Conservation (phyloP, 352 stramenopile species). For the Phytophthora lateralis region DNA sequence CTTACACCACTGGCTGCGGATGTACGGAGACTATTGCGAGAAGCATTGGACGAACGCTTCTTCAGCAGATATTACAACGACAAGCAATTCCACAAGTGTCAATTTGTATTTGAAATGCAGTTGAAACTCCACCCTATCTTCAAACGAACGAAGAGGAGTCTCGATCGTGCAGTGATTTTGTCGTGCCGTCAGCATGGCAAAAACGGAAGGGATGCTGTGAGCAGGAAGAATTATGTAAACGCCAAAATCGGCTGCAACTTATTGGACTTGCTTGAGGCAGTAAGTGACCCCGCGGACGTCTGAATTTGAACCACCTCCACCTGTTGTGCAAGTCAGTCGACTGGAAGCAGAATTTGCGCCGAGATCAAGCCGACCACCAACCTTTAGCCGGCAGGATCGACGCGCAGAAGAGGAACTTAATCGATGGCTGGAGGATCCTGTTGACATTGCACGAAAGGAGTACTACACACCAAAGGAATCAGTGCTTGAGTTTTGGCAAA, state of each 20-base stretch:
- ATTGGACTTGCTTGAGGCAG: too few species aligned
- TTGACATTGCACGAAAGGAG: conserved; percentile 10
- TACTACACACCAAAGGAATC: conserved; percentile 10
- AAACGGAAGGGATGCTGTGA: conserved; percentile 5
- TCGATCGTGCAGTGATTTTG: conserved; percentile 8
- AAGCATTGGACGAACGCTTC: too few species aligned
- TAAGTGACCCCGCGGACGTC: too few species aligned
- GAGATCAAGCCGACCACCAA: background rate
- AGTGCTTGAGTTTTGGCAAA: conserved; percentile 21
- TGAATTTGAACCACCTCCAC: conserved; percentile 3
- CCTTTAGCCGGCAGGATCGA: background rate
- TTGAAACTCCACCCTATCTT: conserved; percentile 17
- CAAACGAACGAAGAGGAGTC: conserved; percentile 9
- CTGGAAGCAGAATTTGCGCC: conserved; percentile 7
- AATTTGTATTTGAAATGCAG: conserved; percentile 20
- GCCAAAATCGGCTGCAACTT: conserved; percentile 16
- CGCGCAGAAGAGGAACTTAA: conserved; percentile 17
- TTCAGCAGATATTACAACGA: conserved; percentile 12
- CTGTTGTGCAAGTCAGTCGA: background rate
- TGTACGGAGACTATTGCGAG: too few species aligned
- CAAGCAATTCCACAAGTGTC: conserved; percentile 1
- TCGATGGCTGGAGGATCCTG: conserved; percentile 8
- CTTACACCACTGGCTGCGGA: too few species aligned
- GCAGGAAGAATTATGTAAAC: conserved; percentile 6
- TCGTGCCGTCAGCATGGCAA: conserved; percentile 10